These are phyloP conservation scores for Apiotrichum akiyoshidainum DNA, from an alignment of 1,284 basidiomycete genomes.

Conservation along the genomic window DNA sequence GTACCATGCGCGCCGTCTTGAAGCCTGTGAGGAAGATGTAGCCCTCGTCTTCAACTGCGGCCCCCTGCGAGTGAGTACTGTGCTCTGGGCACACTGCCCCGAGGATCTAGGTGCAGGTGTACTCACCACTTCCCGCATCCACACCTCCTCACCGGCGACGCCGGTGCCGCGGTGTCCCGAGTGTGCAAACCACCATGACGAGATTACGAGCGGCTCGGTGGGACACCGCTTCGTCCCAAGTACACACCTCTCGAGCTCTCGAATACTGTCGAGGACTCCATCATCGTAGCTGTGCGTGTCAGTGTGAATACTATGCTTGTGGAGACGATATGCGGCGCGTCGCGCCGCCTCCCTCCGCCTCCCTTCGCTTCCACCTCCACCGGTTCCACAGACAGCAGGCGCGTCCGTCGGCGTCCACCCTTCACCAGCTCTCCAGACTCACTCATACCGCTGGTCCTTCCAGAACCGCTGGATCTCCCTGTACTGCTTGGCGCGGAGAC, in stretches of 20 bases:
- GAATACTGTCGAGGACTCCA: neutral
- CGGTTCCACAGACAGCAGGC: too few relatives aligned
- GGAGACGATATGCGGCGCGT: too few relatives aligned
- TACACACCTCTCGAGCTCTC: neutral
- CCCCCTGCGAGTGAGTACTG: neutral
- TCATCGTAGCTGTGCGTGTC: neutral
- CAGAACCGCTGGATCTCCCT: conserved; percentile 2
- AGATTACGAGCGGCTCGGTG: neutral
- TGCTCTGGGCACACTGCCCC: too few relatives aligned
- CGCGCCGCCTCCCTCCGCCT: too few relatives aligned
- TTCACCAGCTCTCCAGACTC: neutral
- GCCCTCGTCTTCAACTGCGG: neutral
- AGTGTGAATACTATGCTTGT: too few relatives aligned
- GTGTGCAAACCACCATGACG: neutral
- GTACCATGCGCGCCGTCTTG: neutral
- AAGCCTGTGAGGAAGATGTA: neutral
- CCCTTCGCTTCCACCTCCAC: neutral
- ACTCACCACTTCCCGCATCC: conserved; percentile 7
- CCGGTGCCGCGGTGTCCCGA: neutral
- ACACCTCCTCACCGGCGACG: conserved; percentile 4
- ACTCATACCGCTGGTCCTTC: neutral
- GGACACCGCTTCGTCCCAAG: neutral
- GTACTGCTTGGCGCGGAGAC: neutral
- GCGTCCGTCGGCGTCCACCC: too few relatives aligned
- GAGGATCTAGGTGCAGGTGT: too few relatives aligned